These are phyloP conservation scores for Candida namnaoensis DNA, from an alignment of 805 yeast genomes.

Conservation along the genomic window DNA sequence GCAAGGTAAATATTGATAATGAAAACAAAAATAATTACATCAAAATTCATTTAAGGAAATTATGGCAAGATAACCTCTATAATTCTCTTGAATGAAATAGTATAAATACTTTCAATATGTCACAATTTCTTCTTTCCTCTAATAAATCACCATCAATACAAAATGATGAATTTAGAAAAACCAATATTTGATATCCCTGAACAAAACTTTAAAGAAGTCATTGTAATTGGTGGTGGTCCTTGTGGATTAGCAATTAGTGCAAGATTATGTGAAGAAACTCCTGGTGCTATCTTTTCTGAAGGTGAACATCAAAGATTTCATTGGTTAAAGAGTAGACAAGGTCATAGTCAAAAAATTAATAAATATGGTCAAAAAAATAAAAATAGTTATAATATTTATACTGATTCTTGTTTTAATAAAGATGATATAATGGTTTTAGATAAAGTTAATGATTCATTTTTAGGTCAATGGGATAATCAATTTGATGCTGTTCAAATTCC, in stretches of 20 bases:
- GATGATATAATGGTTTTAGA: conserved; percentile 29
- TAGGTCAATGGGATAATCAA: conserved; percentile 36
- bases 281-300: conserved; percentile 35
- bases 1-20: too few species aligned
- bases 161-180: too few species aligned
- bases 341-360: not conserved
- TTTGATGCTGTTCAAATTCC: conserved; percentile 33
- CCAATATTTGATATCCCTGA: conserved; percentile 4
- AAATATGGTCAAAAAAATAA: too few species aligned
- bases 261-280: conserved; percentile 31
- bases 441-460: conserved; percentile 20
- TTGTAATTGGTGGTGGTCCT: conserved; percentile 39
- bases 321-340: conserved; percentile 25
- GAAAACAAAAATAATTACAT: too few species aligned
- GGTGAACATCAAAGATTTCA: conserved; percentile 38
- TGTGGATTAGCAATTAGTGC: conserved; percentile 34
- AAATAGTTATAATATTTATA: too few species aligned
- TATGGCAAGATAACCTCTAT: too few species aligned
- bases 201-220: conserved; percentile 23
- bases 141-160: conserved; percentile 46
- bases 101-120: too few species aligned
- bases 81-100: too few species aligned
- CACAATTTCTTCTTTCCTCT: conserved; percentile 45
- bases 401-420: conserved; percentile 8
- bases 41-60: too few species aligned